These are phyloP conservation scores for Ophiocordyceps camponoti-saundersi DNA, from an alignment of 2,329 filamentous ascomycete species.

Conservation along the genomic window DNA sequence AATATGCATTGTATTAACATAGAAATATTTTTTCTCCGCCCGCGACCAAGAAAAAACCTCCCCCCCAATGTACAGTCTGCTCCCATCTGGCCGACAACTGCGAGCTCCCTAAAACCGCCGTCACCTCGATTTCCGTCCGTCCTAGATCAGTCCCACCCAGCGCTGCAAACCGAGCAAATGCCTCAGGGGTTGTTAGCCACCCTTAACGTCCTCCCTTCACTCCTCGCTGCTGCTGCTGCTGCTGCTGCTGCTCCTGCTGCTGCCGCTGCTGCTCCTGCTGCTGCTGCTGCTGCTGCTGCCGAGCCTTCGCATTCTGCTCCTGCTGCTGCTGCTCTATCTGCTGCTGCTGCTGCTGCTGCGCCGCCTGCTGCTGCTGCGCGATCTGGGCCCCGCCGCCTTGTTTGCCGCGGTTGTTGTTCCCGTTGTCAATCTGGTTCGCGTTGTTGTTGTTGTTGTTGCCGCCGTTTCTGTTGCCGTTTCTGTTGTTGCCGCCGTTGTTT, in stretches of 20 bases:
- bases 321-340: neutral
- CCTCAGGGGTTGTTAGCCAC: too few relatives aligned
- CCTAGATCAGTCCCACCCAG: neutral
- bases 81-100: neutral
- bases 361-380: neutral
- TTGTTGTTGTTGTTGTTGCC: slow-evolving; percentile 2
- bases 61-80: neutral
- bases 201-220: neutral
- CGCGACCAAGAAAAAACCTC: too few relatives aligned
- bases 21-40: neutral
- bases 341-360: neutral
- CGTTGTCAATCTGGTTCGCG: slow-evolving; percentile 3
- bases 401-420: slow-evolving; percentile 3
- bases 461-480: slow-evolving; percentile 5
- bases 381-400: slow-evolving; percentile 3
- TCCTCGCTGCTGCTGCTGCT: neutral
- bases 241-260: neutral
- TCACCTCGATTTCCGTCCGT: neutral
- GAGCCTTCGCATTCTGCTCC: neutral
- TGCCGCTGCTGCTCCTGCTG: neutral
- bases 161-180: too few relatives aligned
- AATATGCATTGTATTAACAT: neutral
- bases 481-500: slow-evolving; percentile 3
- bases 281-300: neutral
- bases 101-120: neutral